phyloP scores from a whole-genome alignment of 2,329 filamentous ascomycete species.

The Aureobasidium sp. region DNA sequence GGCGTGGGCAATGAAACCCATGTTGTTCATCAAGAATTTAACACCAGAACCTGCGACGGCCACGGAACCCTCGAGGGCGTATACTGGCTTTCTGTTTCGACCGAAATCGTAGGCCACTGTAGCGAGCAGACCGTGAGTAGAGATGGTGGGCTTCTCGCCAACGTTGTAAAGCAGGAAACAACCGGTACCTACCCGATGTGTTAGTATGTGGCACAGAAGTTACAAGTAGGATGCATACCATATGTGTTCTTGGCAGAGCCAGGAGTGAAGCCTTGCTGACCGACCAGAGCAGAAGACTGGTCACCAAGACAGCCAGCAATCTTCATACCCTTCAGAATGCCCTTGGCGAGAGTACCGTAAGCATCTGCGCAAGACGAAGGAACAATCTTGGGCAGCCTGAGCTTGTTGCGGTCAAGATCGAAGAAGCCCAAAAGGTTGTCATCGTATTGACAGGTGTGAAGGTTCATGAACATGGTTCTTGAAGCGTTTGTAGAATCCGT shows the following conservation, averaged over 20 bases:
- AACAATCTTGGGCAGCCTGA: slow-evolving; percentile 68
- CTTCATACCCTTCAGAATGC: slow-evolving; percentile 55
- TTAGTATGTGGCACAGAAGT: background rate
- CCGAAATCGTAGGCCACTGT: slow-evolving; percentile 79
- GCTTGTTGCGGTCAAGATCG: slow-evolving; percentile 58
- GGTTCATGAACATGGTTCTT: slow-evolving; percentile 86
- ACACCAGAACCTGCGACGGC: slow-evolving; percentile 74
- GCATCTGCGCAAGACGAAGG: slow-evolving; percentile 64
- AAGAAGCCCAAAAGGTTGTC: slow-evolving; percentile 71
- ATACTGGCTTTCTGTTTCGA: slow-evolving; percentile 51
- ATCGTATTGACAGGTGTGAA: slow-evolving; percentile 73
- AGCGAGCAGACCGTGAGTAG: slow-evolving; percentile 67
- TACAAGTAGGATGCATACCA: slow-evolving; percentile 32
- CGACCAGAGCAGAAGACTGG: slow-evolving; percentile 72
- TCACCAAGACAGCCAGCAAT: slow-evolving; percentile 73
- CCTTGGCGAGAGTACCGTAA: slow-evolving; percentile 57
- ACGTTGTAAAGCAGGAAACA: slow-evolving; percentile 83
- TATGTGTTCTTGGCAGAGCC: slow-evolving; percentile 83
- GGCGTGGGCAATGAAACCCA: slow-evolving; percentile 52
- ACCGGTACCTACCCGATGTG: slow-evolving; percentile 44
- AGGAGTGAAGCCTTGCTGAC: slow-evolving; percentile 71
- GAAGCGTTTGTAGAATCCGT: slow-evolving; percentile 86
- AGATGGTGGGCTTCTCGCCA: slow-evolving; percentile 71
- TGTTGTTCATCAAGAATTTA: slow-evolving; percentile 61
- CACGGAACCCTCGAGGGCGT: slow-evolving; percentile 76